phyloP scores from a whole-genome alignment of 176 grass and related monocot genomes.

The Saccharum officinarum region DNA sequence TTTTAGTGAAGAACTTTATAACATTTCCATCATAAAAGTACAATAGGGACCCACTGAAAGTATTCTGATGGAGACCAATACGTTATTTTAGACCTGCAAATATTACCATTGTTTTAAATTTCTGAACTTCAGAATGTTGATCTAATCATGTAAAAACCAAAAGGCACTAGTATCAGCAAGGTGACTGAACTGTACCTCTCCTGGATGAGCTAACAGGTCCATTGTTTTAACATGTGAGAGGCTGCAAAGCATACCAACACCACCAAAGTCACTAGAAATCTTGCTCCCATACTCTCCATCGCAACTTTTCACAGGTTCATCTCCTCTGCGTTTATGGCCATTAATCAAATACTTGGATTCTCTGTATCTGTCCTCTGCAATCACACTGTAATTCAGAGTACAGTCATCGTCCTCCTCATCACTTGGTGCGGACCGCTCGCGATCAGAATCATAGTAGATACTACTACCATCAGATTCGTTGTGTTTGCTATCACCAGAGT shows the following conservation, averaged over 20 bases:
- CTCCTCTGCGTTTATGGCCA: not conserved
- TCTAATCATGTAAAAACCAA: not conserved
- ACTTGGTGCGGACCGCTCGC: not conserved
- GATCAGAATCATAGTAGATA: conserved; percentile 7
- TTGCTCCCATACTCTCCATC: not conserved
- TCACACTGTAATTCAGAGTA: conserved; percentile 5
- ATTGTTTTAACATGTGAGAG: conserved; percentile 19
- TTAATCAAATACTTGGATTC: not conserved
- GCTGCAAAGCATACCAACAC: not conserved
- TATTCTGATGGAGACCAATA: not conserved
- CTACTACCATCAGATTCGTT: not conserved
- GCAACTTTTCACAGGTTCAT: not conserved
- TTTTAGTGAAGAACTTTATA: not conserved
- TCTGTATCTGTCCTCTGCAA: not conserved
- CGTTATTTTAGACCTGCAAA: not conserved
- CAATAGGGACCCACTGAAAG: not conserved
- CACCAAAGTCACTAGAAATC: not conserved
- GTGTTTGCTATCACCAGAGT: not conserved
- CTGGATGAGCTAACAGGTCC: conserved; percentile 12
- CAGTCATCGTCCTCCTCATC: not conserved
- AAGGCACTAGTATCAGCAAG: not conserved
- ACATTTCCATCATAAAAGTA: not conserved
- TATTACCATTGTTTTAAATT: not conserved
- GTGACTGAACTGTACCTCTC: conserved; percentile 9
- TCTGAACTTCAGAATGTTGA: not conserved